phyloP scores from a whole-genome alignment of 176 grass and related monocot genomes.

The Stipa capillata region DNA sequence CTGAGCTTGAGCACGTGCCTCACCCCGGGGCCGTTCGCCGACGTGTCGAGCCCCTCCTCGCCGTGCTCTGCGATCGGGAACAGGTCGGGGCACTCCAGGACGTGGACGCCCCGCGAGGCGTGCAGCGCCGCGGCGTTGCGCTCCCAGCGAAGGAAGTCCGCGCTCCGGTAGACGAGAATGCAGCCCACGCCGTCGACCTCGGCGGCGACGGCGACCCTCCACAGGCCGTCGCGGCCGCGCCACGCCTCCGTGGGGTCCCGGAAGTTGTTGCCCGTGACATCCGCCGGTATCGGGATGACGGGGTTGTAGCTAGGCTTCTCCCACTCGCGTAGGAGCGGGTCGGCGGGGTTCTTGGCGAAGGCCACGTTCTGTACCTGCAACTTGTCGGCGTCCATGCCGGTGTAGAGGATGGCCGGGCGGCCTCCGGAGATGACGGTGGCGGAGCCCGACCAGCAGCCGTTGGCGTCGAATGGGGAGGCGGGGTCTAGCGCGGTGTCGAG shows the following conservation, averaged over 20 bases:
- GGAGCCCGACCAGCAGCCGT: slow-evolving; percentile 58
- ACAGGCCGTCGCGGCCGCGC: slow-evolving; percentile 50
- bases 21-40: neutral
- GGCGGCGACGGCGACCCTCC: slow-evolving; percentile 42
- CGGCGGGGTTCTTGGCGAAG: slow-evolving; percentile 41
- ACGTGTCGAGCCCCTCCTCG: slow-evolving; percentile 23
- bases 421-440: slow-evolving; percentile 30
- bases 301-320: slow-evolving; percentile 52
- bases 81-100: slow-evolving; percentile 71
- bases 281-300: slow-evolving; percentile 14
- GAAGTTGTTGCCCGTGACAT: slow-evolving; percentile 27
- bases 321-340: slow-evolving; percentile 46
- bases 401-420: slow-evolving; percentile 45
- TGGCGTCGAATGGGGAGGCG: slow-evolving; percentile 35
- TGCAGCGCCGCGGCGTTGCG: slow-evolving; percentile 30
- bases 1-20: slow-evolving; percentile 63
- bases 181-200: slow-evolving; percentile 14
- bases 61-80: slow-evolving; percentile 49
- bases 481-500: slow-evolving; percentile 47
- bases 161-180: slow-evolving; percentile 41
- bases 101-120: neutral
- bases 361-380: slow-evolving; percentile 60
- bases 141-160: slow-evolving; percentile 46
- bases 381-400: slow-evolving; percentile 11
- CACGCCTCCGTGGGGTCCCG: slow-evolving; percentile 64